Base-by-base conservation (phyloP, 768 basidiomycete species). In the Paxillus rubicundulus region DNA sequence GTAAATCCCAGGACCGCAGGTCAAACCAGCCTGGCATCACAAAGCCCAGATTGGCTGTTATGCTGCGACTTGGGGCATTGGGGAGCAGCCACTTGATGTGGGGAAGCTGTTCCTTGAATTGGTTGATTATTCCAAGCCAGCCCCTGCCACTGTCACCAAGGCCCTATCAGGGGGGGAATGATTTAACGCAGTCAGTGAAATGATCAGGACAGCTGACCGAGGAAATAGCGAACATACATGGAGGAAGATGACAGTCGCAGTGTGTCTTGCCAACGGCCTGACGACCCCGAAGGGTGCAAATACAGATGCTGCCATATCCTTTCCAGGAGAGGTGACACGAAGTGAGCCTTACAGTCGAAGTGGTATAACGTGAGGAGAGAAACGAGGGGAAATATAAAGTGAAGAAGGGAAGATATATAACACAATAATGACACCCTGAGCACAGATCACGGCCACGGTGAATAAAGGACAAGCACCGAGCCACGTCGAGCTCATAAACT, bases 11-110 rank as follows among this genome's bases (percentile, higher is more conserved):
- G 14, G 81, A 78, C 39, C 71, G 71, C 37, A 94, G 80, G 66
- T 95, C 89, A 68, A 90, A 94, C 89, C 89, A 92, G 32, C 83
- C 80, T n/a, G 86, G 82, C 87, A 92, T 90, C 45, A 63, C 59
- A 28, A 47, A 63, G 61, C 72, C 83, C 78, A 57, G 87, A 86
- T 93, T 93, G 34, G 87, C 82, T 14, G 83, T 89, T 21, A 97
- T 85, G 7, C 82, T 73, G 54, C 80, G 82, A 30, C 47, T 50
- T 24, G 57, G 55, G 55, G 58, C 55, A 33, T 63, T 55, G 13
- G 59, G 54, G 21, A 97, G 74, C 41, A 97, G 73, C 90, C 92
- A 98, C 76, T 95, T 94, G 54, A 95, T 75, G 64, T 94, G 87
- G 12, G 78, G 74, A 30, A 93, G 73, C 9, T 66, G 74, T 33